Base-by-base conservation (phyloP, 306 rosid genomes). In the Betula pendula region DNA sequence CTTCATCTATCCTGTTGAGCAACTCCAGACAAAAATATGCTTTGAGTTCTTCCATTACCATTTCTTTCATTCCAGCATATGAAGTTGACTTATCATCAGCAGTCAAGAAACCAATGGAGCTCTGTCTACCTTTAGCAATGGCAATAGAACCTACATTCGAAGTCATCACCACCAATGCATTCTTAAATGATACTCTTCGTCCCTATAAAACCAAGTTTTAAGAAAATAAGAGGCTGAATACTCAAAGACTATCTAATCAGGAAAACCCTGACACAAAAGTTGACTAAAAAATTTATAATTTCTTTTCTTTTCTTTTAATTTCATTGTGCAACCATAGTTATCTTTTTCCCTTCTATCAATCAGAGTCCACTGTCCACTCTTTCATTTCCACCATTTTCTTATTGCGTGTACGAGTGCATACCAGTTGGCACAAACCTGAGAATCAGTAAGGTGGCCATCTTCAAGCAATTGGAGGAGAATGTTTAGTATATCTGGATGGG, bases 391-490 rank as follows among this genome's bases (percentile, higher is more conserved):
- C 70, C 24, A 65, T 38, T 33, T 35, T 38, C n/a, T 19, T 8
- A 58, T 45, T 42, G 70, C 22, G 72, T 51, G 48, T 48, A 73
- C 60, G 55, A 52, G 73, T 74, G 80, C 66, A 62, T 11, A 35
- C 52, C 31, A 78, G 14, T 55, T 74, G 47, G 66, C 59, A 77
- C 89, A 43, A 72, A 91, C 98, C 98, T 91, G 97, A 78, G 98
- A 89, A 87, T 94, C 94, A 50, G 98, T 89, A 70, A 94, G 96
- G 48, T 91, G 98, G 19, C 98, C 98, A 58, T 91, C 98, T 87
- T 91, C 98, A 24, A 87, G 65, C 58, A 94, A 63, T 60, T 91
- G 98, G 86, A 91, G 97, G 71, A 94, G 95, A 81, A 94, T 90
- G 84, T 90, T 91, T 87, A 90, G 91, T 38, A 90, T 79, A 78